Base-by-base conservation (phyloP, 306 rosid species). In the Vicia faba region DNA sequence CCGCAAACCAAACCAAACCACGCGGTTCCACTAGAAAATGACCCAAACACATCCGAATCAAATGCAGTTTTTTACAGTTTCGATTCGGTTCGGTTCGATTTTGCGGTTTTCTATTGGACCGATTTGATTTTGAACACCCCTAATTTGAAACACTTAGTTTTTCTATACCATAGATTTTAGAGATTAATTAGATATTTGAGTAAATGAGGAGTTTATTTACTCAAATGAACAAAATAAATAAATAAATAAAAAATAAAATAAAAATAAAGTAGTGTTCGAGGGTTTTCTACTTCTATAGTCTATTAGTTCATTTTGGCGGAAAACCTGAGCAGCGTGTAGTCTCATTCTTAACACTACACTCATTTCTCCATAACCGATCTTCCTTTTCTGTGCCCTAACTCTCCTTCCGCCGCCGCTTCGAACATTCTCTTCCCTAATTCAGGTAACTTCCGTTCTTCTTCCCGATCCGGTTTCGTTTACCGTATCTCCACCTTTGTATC, bases 231-330 rank as follows among this genome's bases (percentile, higher is more conserved):
- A 31, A 31, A 2, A n/a, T 23, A 25, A 25, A 25, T 25, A 25
- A 25, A 25, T 10, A 40, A 40, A 40, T 11, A 40, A 40, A 40
- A 40, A 40, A 40, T 6, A n/a, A 25, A 69, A 40, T 26, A 46
- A 26, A 46, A 46, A 6, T 11, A 28, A 2, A 40, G 13, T 23
- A 38, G n/a, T 36, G 28, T 69, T 76, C 67, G 39, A 76, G 80
- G 75, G 80, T 75, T 68, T 75, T 54, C 80, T 62, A 54, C 53
- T 49, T 38, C 15, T n/a, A n/a, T n/a, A n/a, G n/a, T n/a, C n/a
- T 7, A 14, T 8, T 14, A 7, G 20, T 48, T 7, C 67, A 64
- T 76, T 76, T 76, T 76, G 80, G 76, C 80, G 76, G 71, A 62
- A 63, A 69, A 64, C 72, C 68, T 55, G 13, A 14, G 55, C 16